These are phyloP conservation scores for Chlamydomonas asymmetrica DNA, from an alignment of 139 green algal genomes.

Conservation along the genomic window DNA sequence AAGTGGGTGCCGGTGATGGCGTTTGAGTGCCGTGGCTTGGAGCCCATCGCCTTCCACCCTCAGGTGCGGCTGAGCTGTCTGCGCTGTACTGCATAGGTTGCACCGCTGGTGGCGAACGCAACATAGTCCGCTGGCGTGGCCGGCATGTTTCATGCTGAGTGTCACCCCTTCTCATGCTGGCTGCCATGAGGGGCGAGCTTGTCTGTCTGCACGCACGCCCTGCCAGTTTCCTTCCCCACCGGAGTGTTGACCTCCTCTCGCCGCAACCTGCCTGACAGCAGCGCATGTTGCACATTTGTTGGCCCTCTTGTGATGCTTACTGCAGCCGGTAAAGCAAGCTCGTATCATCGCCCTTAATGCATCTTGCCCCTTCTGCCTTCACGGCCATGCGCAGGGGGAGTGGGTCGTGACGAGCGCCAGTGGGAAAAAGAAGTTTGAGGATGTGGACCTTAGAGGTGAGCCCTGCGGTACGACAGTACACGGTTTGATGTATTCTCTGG, in stretches of 20 bases:
- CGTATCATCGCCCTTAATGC: no score
- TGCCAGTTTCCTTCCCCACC: no score
- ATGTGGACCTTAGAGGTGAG: slow-evolving; percentile 61
- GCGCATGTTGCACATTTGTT: no score
- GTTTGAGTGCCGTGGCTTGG: slow-evolving; percentile 83
- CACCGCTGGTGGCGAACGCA: background rate
- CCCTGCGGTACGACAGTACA: no score
- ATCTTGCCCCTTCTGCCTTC: no score
- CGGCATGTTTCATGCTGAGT: background rate
- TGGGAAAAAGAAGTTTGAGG: slow-evolving; percentile 55
- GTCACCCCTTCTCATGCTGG: background rate
- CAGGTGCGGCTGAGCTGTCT: slow-evolving; percentile 21
- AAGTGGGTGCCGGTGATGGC: slow-evolving; percentile 74
- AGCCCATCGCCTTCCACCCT: slow-evolving; percentile 64
- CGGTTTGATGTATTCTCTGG: background rate
- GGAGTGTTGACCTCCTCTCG: no score
- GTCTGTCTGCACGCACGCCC: no score
- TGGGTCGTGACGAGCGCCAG: slow-evolving; percentile 3
- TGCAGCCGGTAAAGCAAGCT: no score
- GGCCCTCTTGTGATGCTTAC: no score
- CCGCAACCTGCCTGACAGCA: no score
- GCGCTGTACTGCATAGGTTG: background rate
- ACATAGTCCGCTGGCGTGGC: background rate
- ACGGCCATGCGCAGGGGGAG: background rate
- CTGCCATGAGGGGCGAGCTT: no score